Evolutionary conservation across 163 green algal species (phyloP).

Genomic region (Coccomyxa subellipsoidea): DNA sequence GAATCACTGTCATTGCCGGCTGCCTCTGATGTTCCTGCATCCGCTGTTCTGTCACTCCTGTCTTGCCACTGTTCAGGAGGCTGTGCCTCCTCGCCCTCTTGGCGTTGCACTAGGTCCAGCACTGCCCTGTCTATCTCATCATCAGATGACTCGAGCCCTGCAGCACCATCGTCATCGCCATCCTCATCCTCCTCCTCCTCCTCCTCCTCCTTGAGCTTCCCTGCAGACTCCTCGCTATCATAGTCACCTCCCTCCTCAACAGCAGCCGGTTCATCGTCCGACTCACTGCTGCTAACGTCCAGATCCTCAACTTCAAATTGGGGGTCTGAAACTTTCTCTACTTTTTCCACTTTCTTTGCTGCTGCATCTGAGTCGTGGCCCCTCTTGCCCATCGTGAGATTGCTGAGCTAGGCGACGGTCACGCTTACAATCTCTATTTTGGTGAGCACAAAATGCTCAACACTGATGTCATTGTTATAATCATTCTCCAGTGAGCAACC

Average conservation of each 20-base stretch:
- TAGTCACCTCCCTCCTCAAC: not conserved
- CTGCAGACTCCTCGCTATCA: not conserved
- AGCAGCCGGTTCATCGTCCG: not conserved
- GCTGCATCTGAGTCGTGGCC: not conserved
- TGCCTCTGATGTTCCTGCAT: not conserved
- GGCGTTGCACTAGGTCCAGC: not conserved
- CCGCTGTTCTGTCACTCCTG: not conserved
- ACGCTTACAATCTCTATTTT: no score
- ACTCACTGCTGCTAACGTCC: not conserved
- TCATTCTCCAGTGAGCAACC: no score
- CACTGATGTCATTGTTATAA: no score
- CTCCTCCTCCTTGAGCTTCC: not conserved
- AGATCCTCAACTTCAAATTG: not conserved
- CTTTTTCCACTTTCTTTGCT: not conserved
- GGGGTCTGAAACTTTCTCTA: not conserved
- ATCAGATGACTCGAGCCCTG: slow-evolving; percentile 16
- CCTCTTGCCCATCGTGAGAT: not conserved
- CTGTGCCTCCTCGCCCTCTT: not conserved
- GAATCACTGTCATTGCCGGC: slow-evolving; percentile 51
- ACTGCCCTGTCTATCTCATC: slow-evolving; percentile 5
- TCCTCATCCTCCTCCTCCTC: not conserved
- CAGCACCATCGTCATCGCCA: not conserved
- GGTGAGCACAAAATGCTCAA: no score
- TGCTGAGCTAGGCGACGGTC: not conserved
- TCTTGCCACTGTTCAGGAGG: not conserved